Base-by-base conservation (phyloP, 129 eudicot species). In the Apium graveolens region DNA sequence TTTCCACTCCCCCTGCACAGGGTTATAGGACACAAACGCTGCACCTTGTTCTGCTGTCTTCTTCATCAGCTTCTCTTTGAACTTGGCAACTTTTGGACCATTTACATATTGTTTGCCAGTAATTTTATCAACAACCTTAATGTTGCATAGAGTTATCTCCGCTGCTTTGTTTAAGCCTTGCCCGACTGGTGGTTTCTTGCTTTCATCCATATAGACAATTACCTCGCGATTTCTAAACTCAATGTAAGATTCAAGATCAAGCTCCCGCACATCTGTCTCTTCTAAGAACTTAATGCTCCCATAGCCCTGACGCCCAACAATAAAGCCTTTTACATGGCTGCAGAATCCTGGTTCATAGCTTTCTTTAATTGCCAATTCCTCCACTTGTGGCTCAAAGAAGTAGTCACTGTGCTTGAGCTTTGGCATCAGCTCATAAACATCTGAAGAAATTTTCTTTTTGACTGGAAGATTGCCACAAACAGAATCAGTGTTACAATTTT, bases 151-250 rank as follows among this genome's bases (percentile, higher is more conserved):
- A 49, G 96, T 91, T 39, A 91, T 81, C 81, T 86, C 98, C n/a
- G 97, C 97, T 8, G 91, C 85, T 74, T 86, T 88, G 84, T 93
- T 93, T 72, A 93, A 90, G 75, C 96, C 91, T 85, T 89, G 80
- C 8, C 97, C 98, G 21, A 89, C 84, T 18, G 84, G 83, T 5
- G 95, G 93, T 74, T 86, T 91, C 86, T 85, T 85, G 79, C 45
- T 85, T 35, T 86, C 91, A 51, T 91, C 95, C 86, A 43, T 32
- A 46, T 87, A 91, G 51, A 93, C 90, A 55, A 86, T 78, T 73
- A 93, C 91, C 84, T 93, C 97, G 1, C 90, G 88, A 38, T 83
- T 48, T 46, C 88, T 93, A 74, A 93, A 91, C 72, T 66, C 72
- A 66, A 66, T 70, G 74, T 70, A 70, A 16, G 74, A 70, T 70